These are phyloP conservation scores for Saccharomycodes ludwigii DNA, from an alignment of 805 yeast species.

Conservation along the genomic window DNA sequence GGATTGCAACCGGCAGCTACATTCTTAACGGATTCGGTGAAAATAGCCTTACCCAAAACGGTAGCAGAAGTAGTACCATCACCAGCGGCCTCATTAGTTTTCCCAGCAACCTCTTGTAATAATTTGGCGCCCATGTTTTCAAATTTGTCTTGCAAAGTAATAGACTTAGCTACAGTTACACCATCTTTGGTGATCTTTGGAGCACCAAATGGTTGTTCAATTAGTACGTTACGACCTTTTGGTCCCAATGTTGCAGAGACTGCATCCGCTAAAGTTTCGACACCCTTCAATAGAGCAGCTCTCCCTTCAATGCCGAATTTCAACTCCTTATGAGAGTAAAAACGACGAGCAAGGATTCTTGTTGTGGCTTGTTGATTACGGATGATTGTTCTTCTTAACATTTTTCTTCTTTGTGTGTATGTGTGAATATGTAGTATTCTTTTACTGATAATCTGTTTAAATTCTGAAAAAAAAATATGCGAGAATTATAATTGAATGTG, in stretches of 20 bases:
- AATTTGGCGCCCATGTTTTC: conserved; percentile 95
- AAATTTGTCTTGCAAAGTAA: conserved; percentile 74
- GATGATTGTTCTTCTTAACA: too few relatives aligned
- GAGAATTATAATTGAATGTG: too few relatives aligned
- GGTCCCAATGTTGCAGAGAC: conserved; percentile 96
- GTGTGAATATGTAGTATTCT: too few relatives aligned
- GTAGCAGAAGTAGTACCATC: conserved; percentile 99
- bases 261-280: conserved; percentile 88
- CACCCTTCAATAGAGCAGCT: conserved; percentile 88
- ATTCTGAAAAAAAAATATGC: too few relatives aligned
- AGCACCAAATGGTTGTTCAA: conserved; percentile 92
- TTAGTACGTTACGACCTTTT: conserved; percentile 91
- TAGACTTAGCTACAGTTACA: conserved; percentile 88
- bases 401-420: too few relatives aligned
- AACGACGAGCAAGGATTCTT: too few relatives aligned
- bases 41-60: conserved; percentile 87
- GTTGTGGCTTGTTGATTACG: too few relatives aligned
- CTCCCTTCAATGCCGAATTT: conserved; percentile 97
- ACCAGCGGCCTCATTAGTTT: conserved; percentile 96
- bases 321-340: conserved; percentile 80
- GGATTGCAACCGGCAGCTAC: conserved; percentile 99
- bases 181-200: conserved; percentile 99
- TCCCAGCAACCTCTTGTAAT: conserved; percentile 91
- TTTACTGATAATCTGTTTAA: too few relatives aligned
- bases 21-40: conserved; percentile 88